phyloP scores from a whole-genome alignment of 805 yeast species.

The Nakazawaea ishiwadae region DNA sequence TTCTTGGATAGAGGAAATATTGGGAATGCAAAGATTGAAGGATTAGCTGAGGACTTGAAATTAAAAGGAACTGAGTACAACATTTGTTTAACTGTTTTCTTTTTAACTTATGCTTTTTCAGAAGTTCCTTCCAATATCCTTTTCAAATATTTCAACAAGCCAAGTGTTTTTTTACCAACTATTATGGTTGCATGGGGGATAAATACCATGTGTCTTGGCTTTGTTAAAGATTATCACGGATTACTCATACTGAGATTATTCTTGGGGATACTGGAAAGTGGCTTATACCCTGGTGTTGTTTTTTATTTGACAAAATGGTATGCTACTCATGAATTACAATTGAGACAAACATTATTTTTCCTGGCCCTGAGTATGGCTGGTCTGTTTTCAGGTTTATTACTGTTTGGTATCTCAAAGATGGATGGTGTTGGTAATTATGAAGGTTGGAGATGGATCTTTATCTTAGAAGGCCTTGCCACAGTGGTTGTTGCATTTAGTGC shows the following conservation, averaged over 20 bases:
- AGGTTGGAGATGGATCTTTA: conserved; percentile 44
- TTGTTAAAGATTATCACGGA: conserved; percentile 35
- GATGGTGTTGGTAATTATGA: conserved; percentile 16
- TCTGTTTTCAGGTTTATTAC: conserved; percentile 53
- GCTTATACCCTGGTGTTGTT: conserved; percentile 45
- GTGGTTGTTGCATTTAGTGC: conserved; percentile 30
- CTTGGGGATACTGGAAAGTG: conserved; percentile 48
- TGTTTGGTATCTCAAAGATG: conserved; percentile 35
- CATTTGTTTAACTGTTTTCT: conserved; percentile 40
- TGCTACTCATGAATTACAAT: conserved; percentile 42
- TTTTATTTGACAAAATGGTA: conserved; percentile 44
- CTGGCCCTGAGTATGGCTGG: conserved; percentile 50
- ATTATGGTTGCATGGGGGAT: conserved; percentile 31
- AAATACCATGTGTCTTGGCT: conserved; percentile 38
- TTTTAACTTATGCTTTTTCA: conserved; percentile 39
- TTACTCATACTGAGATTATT: conserved; percentile 43
- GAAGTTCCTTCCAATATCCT: conserved; percentile 33
- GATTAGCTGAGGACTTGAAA: conserved; percentile 36
- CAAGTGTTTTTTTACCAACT: conserved; percentile 23
- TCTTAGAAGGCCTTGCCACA: conserved; percentile 45
- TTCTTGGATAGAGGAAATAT: conserved; percentile 52
- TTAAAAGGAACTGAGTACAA: conserved; percentile 35
- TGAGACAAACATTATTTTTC: conserved; percentile 43
- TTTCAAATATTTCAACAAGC: conserved; percentile 30
- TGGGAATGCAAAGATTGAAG: conserved; percentile 56